Conservation (phyloP, 441 rosid species). For the Daphne laureola region DNA sequence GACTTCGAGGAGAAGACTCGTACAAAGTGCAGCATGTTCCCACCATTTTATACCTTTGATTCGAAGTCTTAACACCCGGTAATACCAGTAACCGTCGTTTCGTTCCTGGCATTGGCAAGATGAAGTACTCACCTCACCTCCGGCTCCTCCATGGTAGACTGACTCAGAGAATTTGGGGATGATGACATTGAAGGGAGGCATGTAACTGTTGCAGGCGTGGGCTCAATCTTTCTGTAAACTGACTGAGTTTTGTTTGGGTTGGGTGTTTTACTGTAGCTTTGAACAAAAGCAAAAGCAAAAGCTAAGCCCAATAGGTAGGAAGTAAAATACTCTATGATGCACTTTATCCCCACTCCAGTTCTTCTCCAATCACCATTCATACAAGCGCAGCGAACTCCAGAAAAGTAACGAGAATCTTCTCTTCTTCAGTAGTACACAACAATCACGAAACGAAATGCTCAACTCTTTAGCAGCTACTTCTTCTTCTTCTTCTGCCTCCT, state of each 20-base stretch:
- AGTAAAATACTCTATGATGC: not conserved
- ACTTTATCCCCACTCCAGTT: not conserved
- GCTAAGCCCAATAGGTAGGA: too few relatives aligned
- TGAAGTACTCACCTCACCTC: too few relatives aligned
- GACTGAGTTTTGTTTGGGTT: too few relatives aligned
- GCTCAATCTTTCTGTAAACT: too few relatives aligned
- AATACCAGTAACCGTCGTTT: too few relatives aligned
- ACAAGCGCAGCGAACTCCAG: too few relatives aligned
- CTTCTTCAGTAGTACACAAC: not conserved
- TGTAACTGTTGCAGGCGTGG: too few relatives aligned
- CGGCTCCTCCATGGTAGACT: too few relatives aligned
- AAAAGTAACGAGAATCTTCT: not conserved
- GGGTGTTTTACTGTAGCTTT: too few relatives aligned
- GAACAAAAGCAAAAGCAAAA: too few relatives aligned
- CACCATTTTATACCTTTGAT: constrained; percentile 6
- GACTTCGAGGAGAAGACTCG: constrained; percentile 15
- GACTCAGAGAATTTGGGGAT: not conserved
- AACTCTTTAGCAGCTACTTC: not conserved
- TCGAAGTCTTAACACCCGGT: not conserved
- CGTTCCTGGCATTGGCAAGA: too few relatives aligned
- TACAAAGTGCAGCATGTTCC: constrained; percentile 18
- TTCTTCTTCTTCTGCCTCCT: not conserved
- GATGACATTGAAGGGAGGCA: too few relatives aligned
- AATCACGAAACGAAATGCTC: constrained; percentile 1
- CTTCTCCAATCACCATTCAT: not conserved